Evolutionary conservation across 1,139 yeast genomes (phyloP), one percentile per base, ranked within the genome.

Genomic region (Nakaseomyces nivariensis): DNA sequence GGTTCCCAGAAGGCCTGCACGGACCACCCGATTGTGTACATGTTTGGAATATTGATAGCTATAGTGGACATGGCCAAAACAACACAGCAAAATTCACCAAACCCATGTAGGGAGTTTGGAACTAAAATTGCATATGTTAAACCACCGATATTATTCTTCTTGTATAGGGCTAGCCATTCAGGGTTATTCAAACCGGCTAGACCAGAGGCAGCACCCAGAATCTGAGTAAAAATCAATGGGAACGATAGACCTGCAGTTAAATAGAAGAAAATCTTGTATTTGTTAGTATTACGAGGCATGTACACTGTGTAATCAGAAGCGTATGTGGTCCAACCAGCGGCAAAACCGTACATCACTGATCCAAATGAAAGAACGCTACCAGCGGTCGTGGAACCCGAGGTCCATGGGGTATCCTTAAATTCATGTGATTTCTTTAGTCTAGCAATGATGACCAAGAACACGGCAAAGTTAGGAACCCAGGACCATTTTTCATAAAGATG

Each of bases 321-420:
- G 63, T 85, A 88, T 27, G 96, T 84, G 51, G 95, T 80, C 97
- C 97, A 89, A 54, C 97, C 97, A 53, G 96, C 81, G 46, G 96
- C 95, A 62, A 85, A 90, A 57, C 97, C 97, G 61, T 77, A 90
- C 55, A 86, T 70, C 46, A 95, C 74, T 66, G 89, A 84, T 64
- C 97, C 97, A 61, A 85, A 88, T 34, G 94, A 81, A 50, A 90
- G 74, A 29, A 88, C 92, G 60, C 70, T 64, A 57, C 92, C 96
- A 45, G 95, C 95, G 50, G 82, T 77, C 33, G 78, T 74, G 27
- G 66, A 58, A 55, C 89, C 89, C 45, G 62, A 54, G 5, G 56
- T 47, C 64, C 69, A 64, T n/a, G 59, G 58, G 56, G 74, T 77
- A 47, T 64, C 60, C 26, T 73, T 68, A 67, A 88, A 86, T 52